phyloP scores from a whole-genome alignment of 768 basidiomycete genomes.

The Mycena filopes region DNA sequence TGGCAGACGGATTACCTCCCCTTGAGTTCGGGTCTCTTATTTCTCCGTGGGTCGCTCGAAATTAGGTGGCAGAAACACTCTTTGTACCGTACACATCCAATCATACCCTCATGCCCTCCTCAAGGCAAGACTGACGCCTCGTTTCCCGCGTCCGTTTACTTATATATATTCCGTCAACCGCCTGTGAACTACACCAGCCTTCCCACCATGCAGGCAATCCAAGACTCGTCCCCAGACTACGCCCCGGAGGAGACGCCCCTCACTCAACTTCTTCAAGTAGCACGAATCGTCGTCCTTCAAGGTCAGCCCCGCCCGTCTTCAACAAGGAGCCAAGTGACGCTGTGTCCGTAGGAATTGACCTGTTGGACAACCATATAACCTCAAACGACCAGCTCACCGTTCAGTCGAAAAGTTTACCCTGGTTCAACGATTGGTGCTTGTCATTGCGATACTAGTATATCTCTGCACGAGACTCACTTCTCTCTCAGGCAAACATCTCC shows the following conservation, averaged over 20 bases:
- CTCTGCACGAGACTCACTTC: background rate
- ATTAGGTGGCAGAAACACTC: conserved; percentile 81
- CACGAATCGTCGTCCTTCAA: conserved; percentile 74
- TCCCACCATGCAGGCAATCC: conserved; percentile 30
- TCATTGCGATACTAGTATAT: conserved; percentile 1
- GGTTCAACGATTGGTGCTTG: conserved; percentile 85
- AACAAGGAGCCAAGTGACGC: background rate
- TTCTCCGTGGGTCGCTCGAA: conserved; percentile 73
- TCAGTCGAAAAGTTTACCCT: conserved; percentile 79
- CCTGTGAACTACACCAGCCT: conserved; percentile 6
- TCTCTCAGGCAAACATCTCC: conserved; percentile 79
- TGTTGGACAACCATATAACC: conserved; percentile 72
- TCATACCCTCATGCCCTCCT: conserved; percentile 19
- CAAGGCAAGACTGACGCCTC: conserved; percentile 36
- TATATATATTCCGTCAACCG: conserved; percentile 23
- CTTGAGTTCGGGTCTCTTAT: conserved; percentile 82
- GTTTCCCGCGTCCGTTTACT: conserved; percentile 28
- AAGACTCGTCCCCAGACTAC: conserved; percentile 37
- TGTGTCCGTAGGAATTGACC: conserved; percentile 55
- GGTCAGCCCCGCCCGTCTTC: conserved; percentile 47
- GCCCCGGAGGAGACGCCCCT: conserved; percentile 42
- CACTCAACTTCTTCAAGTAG: conserved; percentile 71
- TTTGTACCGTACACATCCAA: conserved; percentile 26
- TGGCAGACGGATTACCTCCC: conserved; percentile 76
- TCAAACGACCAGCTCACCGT: conserved; percentile 76